phyloP scores from a whole-genome alignment of 371 early-diverging fungal genomes.

The Chytridium lagenaria region DNA sequence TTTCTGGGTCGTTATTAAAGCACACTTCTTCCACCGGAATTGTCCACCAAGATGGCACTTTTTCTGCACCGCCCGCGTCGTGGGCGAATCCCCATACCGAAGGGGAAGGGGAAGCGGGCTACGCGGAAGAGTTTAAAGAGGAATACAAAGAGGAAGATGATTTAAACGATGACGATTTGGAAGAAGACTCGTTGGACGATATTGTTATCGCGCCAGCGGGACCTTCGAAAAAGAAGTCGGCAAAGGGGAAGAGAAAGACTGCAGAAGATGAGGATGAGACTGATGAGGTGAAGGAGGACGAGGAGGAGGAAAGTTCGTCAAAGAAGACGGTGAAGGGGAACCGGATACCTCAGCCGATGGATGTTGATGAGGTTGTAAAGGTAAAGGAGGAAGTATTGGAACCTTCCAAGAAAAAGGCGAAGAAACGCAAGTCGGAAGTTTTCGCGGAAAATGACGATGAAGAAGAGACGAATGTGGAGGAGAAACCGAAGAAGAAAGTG shows the following conservation, averaged over 20 bases:
- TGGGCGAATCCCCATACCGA: not conserved
- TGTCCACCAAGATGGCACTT: constrained; percentile 25
- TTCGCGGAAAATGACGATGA: constrained; percentile 22
- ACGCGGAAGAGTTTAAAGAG: constrained; percentile 13
- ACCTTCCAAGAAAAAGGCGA: constrained; percentile 31
- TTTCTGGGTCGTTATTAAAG: constrained; percentile 67
- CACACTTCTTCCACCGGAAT: constrained; percentile 42
- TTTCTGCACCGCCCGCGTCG: constrained; percentile 25
- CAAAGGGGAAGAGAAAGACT: constrained; percentile 42
- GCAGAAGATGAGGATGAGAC: constrained; percentile 31
- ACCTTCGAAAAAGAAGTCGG: constrained; percentile 9
- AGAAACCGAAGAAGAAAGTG: not conserved
- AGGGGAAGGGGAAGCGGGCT: constrained; percentile 4
- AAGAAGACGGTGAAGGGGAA: too few relatives aligned
- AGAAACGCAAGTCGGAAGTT: constrained; percentile 11
- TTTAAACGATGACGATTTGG: too few relatives aligned
- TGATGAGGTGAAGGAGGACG: constrained; percentile 53
- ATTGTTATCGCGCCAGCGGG: constrained; percentile 15
- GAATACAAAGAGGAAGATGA: constrained; percentile 15
- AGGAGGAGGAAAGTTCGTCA: constrained; percentile 33
- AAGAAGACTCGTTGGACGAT: constrained; percentile 20
- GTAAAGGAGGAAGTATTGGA: too few relatives aligned
- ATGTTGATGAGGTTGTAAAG: too few relatives aligned
- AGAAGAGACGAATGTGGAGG: constrained; percentile 31
- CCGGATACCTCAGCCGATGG: too few relatives aligned